These are phyloP conservation scores for Wickerhamomyces kurtzmanii DNA, from an alignment of 805 yeast genomes.

Conservation along the genomic window DNA sequence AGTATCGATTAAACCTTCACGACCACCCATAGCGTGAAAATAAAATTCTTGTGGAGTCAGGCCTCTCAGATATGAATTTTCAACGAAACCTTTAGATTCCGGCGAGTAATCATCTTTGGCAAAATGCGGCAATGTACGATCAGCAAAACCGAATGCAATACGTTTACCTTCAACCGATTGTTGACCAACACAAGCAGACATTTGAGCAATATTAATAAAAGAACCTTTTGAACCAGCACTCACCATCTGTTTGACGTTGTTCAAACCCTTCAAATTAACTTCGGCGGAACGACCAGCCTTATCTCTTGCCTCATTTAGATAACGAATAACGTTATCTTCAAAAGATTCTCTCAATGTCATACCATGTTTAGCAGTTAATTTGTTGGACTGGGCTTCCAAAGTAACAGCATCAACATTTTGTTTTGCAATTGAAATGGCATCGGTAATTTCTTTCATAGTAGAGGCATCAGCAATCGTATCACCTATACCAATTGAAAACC, in stretches of 20 bases:
- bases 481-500: conserved; percentile 99
- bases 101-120: conserved; percentile 98
- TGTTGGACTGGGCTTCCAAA: conserved; percentile 82
- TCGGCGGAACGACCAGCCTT: conserved; percentile 99
- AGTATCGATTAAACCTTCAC: conserved; percentile 99
- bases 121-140: conserved; percentile 94
- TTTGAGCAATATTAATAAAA: conserved; percentile 95
- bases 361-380: conserved; percentile 94
- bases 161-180: conserved; percentile 99
- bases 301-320: conserved; percentile 96
- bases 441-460: conserved; percentile 90
- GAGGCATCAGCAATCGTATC: conserved; percentile 98
- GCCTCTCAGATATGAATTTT: conserved; percentile 94
- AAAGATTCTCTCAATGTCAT: conserved; percentile 98
- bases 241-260: conserved; percentile 98
- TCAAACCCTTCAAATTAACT: conserved; percentile 85
- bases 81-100: conserved; percentile 96
- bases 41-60: conserved; percentile 97
- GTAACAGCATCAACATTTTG: conserved; percentile 91
- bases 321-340: conserved; percentile 93
- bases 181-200: conserved; percentile 99
- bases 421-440: conserved; percentile 89
- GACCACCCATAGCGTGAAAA: conserved; percentile 99
- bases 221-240: conserved; percentile 99
- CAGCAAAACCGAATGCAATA: conserved; percentile 94